A percentile compares a stretch with the other conserved stretches of the same genome.
These are phyloP conservation scores for Pseudocercospora pini-densiflorae DNA, from an alignment of 2,329 filamentous ascomycete genomes.

Conservation along the genomic window DNA sequence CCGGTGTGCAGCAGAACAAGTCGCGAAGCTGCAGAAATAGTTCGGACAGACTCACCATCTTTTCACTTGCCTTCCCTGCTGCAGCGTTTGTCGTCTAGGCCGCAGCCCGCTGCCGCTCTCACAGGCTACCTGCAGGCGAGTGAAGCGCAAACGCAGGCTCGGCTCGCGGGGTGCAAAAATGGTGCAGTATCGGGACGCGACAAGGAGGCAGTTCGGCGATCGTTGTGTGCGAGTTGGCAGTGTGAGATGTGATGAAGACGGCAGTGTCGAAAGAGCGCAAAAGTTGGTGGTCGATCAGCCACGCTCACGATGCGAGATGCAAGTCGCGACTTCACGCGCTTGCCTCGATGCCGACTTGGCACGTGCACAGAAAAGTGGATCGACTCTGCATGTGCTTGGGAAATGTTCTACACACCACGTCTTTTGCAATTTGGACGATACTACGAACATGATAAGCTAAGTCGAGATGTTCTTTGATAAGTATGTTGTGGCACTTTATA, in stretches of 20 bases:
- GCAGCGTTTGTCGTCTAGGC: conserved; percentile 3
- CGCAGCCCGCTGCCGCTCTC: background rate
- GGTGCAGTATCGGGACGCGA: background rate
- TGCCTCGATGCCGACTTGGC: background rate
- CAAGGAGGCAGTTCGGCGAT: background rate
- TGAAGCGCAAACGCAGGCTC: background rate
- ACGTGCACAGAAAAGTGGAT: background rate
- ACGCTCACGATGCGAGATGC: background rate
- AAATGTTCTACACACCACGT: too few relatives aligned
- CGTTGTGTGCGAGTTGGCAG: background rate
- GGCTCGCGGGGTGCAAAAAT: background rate
- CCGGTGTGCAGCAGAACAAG: background rate
- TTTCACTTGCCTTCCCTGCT: background rate
- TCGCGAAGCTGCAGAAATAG: background rate
- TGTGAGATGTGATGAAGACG: background rate
- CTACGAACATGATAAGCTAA: background rate
- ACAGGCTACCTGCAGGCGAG: background rate
- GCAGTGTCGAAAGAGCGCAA: background rate
- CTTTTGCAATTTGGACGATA: too few relatives aligned
- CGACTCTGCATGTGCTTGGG: background rate
- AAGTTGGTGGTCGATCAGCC: background rate
- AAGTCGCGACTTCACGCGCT: background rate
- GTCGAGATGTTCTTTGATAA: background rate
- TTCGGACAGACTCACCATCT: background rate
- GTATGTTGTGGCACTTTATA: background rate